Evolutionary conservation across 495 filamentous ascomycete species (phyloP).

Genomic region (Hypoxylon fuscum): DNA sequence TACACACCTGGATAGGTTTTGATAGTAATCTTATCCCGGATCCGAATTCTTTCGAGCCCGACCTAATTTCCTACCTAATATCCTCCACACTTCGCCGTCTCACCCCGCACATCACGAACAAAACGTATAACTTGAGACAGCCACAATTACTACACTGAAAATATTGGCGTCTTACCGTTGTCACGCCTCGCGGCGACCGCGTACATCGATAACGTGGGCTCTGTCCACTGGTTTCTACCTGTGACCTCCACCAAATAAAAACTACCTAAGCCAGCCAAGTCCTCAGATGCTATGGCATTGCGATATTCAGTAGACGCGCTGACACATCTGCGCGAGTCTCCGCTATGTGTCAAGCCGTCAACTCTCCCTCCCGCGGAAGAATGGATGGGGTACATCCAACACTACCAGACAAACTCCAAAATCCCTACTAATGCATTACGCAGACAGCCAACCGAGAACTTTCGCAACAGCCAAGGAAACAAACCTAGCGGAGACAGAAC

Average conservation of each 20-base stretch:
- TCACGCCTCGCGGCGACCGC: neutral
- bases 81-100: conserved; percentile 8
- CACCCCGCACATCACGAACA: conserved; percentile 34
- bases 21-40: too few relatives aligned
- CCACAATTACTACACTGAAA: conserved; percentile 5
- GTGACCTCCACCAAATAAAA: neutral
- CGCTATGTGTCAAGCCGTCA: conserved; percentile 82
- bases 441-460: conserved; percentile 55
- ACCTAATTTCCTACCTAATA: conserved; percentile 6
- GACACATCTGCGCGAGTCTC: conserved; percentile 78
- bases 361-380: conserved; percentile 88
- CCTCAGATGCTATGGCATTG: conserved; percentile 54
- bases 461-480: conserved; percentile 49
- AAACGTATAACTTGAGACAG: neutral
- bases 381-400: conserved; percentile 90
- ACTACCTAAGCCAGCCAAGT: neutral
- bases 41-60: conserved; percentile 2
- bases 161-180: too few relatives aligned
- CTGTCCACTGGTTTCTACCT: neutral
- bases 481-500: conserved; percentile 53
- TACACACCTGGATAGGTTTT: too few relatives aligned
- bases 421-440: conserved; percentile 27
- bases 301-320: conserved; percentile 86
- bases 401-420: neutral
- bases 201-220: conserved; percentile 2